Base-by-base conservation (phyloP, 371 early-diverging fungal species). In the Basidiobolus meristosporus region DNA sequence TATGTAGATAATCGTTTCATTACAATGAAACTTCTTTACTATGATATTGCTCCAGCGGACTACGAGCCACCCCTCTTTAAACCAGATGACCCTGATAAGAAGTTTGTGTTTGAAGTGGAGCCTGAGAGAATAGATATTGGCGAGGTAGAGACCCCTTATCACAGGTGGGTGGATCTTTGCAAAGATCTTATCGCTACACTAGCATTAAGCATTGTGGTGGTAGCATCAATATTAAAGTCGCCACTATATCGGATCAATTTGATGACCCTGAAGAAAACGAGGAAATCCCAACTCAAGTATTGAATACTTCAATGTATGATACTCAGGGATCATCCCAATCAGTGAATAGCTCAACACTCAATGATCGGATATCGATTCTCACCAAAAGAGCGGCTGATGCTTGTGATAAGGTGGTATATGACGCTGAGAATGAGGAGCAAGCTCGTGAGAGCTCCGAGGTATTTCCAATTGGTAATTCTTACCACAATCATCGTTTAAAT, bases 61-160 rank as follows among this genome's bases (percentile, higher is more conserved):
- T 66, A 66, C 40, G 62, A 66, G 45, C 66, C 66, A 10, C 66
- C 63, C 6, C 43, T 36, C 39, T 66, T 66, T 46, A 39, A 48
- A 6, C 44, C 58, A 12, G 57, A 50, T 7, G 29, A 35, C 18
- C 26, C 32, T 11, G 45, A 48, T 9, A 38, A 44, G 28, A 26
- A 9, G 9, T 56, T 55, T 26, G 41, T 32, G n/a, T 59, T 60
- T 31, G 33, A 31, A n/a, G n/a, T 14, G n/a, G 21, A 39, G 19
- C 53, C 53, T 1, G 53, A 55, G 26, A 45, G 44, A 36, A 42
- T 57, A 14, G 42, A 44, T 9, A 35, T 62, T 22, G 66, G 62
- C 2, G 41, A 41, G 39, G 54, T 58, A 31, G 50, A 53, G 41
- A 49, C 61, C n/a, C 50, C 57, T 1, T 47, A 55, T 41, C 65